Conservation (phyloP, 1,284 basidiomycete genomes). For the Entoloma clypeatum region DNA sequence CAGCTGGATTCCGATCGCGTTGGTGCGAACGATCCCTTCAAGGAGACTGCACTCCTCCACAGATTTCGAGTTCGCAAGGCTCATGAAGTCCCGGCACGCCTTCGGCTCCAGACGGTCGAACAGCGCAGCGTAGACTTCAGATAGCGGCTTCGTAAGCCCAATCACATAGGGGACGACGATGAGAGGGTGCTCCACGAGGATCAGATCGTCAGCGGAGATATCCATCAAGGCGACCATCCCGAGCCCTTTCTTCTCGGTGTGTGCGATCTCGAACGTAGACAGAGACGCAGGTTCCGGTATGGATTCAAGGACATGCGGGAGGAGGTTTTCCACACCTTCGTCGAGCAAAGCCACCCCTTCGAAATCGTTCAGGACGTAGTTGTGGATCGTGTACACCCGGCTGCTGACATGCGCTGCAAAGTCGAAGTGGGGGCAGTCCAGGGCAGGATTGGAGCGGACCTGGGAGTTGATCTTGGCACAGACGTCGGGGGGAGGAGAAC, state of each 20-base stretch:
- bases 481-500: conserved; percentile 21
- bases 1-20: conserved; percentile 35
- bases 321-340: conserved; percentile 25
- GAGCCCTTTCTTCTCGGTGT: conserved; percentile 25
- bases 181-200: conserved; percentile 36
- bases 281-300: conserved; percentile 7
- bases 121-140: conserved; percentile 26
- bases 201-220: conserved; percentile 28
- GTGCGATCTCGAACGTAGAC: conserved; percentile 14
- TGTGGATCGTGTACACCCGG: conserved; percentile 27
- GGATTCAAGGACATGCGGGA: conserved; percentile 20
- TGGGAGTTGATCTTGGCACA: conserved; percentile 26
- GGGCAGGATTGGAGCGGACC: conserved; percentile 22
- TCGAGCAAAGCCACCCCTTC: conserved; percentile 29
- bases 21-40: conserved; percentile 33
- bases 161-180: conserved; percentile 32
- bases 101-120: conserved; percentile 25
- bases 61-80: conserved; percentile 20
- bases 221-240: conserved; percentile 33
- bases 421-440: conserved; percentile 27
- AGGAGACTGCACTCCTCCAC: conserved; percentile 13
- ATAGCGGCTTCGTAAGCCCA: conserved; percentile 19
- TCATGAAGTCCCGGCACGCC: conserved; percentile 19
- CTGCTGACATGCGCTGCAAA: conserved; percentile 25
- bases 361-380: conserved; percentile 16